phyloP scores from a whole-genome alignment of 1,139 yeast species.

The Sugiyamaella grinbergsii region DNA sequence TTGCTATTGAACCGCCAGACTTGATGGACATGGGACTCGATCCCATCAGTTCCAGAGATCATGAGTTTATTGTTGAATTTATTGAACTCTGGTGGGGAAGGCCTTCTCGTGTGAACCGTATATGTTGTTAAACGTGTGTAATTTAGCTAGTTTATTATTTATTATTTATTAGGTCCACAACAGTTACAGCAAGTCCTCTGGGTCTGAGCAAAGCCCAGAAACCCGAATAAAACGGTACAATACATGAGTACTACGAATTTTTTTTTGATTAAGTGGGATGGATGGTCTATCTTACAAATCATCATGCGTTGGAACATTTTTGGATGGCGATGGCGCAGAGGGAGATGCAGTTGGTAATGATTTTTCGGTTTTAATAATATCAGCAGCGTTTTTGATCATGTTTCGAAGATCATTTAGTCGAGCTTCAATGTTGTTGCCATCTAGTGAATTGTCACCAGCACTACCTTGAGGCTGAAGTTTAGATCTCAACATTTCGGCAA shows the following conservation, averaged over 20 bases:
- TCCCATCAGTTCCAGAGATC: constrained; percentile 62
- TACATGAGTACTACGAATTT: too few relatives aligned
- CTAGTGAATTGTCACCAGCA: background rate
- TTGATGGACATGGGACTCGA: constrained; percentile 73
- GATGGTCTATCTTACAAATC: constrained; percentile 24
- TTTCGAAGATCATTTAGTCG: constrained; percentile 15
- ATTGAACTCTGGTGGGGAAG: constrained; percentile 60
- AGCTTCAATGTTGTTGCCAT: constrained; percentile 9
- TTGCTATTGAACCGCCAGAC: constrained; percentile 50
- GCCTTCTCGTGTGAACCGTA: constrained; percentile 40
- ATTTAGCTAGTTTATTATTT: constrained; percentile 4
- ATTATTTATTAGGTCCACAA: constrained; percentile 10
- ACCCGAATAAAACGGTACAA: background rate
- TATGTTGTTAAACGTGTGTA: constrained; percentile 32
- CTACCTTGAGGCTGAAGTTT: constrained; percentile 6
- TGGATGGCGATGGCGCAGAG: constrained; percentile 11
- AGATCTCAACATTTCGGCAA: constrained; percentile 16
- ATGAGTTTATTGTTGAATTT: constrained; percentile 57
- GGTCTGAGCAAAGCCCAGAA: background rate
- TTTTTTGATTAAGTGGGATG: background rate
- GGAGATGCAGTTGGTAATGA: constrained; percentile 5
- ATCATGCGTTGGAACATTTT: constrained; percentile 21
- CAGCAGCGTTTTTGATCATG: constrained; percentile 18
- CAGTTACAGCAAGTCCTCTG: too few relatives aligned
- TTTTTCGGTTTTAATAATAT: constrained; percentile 4